Evolutionary conservation across 306 rosid genomes (phyloP), one percentile per base, ranked within the genome.

Genomic region (Lathyrus oleraceus): DNA sequence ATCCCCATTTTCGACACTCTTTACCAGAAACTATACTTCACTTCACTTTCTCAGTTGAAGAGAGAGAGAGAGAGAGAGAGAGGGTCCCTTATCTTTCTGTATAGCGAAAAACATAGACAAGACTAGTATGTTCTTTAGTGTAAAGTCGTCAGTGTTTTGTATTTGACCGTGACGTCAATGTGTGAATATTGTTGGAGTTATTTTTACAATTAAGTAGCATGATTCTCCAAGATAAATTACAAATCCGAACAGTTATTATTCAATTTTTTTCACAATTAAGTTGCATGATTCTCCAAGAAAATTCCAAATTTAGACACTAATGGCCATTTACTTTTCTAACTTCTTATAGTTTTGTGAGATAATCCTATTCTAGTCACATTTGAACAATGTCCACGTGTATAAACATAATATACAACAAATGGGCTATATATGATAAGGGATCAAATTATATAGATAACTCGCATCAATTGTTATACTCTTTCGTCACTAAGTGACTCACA

Each of bases 41-140:
- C 49, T 76, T 52, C 20, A 61, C 60, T 76, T 51, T 1, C 14
- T 57, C 69, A 49, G 13, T 8, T 65, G 56, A 30, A 62, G 27
- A 53, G 23, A 14, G 51, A 65, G 60, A 23, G 12, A 42, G 8
- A 44, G 15, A n/a, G 60, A 64, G 64, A 35, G 6, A 42, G 5
- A 44, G 45, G 14, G 36, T 6, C 51, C 69, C 73, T 72, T 67
- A 59, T 40, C 59, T 39, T 49, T 53, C 71, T 30, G n/a, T 78
- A 73, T 78, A 59, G 39, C 2, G 15, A 16, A 30, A 30, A 16
- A 21, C n/a, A 57, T 6, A 21, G 10, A 40, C 4, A 10, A 45
- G 14, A 32, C 43, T 39, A 9, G 39, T 21, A 43, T 44, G 71
- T 17, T 51, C 30, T 43, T 62, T 15, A 38, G 44, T 73, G 10